Base-by-base conservation (phyloP, 768 basidiomycete species). In the Obba rivulosa region DNA sequence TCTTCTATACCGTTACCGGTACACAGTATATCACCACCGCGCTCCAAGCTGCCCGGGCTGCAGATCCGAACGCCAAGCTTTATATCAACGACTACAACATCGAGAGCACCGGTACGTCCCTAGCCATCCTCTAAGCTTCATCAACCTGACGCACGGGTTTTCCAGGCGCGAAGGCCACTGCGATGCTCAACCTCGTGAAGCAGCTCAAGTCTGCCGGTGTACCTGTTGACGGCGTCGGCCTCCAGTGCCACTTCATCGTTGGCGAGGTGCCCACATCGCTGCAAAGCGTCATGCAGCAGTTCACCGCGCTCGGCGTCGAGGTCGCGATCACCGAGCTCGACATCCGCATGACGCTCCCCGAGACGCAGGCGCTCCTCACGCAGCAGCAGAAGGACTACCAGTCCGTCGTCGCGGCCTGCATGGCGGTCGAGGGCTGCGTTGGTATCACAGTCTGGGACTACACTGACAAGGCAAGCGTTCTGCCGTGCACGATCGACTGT, bases 311-410 rank as follows among this genome's bases (percentile, higher is more conserved):
- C 22, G 81, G 84, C 3, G 66, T 85, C 37, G 83, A 85, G 55
- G 77, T 84, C 21, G 82, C 81, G 9, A 76, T 84, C 54, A 85
- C 83, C 2, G 83, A 84, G 59, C 73, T 85, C 41, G 83, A 85
- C 57, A 79, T 79, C 56, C 71, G 82, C 42, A 80, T 82, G 70
- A 70, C 69, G 8, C 66, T 78, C 10, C 81, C 81, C 13, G 71
- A 66, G 11, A 79, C 78, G 2, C 53, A 62, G 8, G 74, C 73
- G 1, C 65, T 74, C 28, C 67, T 78, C 25, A 68, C 64, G 24
- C 79, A 82, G 58, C 81, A 85, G 57, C 67, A 74, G 59, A 67
- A 64, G 51, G 81, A 85, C 58, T 85, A 82, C 55, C 63, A 73
- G 61, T 72, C 69, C 22, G 75, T 83, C 38, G 70, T 83, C 45